A percentile compares a stretch with the other conserved stretches of the same genome.
phyloP scores from a whole-genome alignment of 2,329 filamentous ascomycete genomes.

The Paraphoma chrysanthemicola region DNA sequence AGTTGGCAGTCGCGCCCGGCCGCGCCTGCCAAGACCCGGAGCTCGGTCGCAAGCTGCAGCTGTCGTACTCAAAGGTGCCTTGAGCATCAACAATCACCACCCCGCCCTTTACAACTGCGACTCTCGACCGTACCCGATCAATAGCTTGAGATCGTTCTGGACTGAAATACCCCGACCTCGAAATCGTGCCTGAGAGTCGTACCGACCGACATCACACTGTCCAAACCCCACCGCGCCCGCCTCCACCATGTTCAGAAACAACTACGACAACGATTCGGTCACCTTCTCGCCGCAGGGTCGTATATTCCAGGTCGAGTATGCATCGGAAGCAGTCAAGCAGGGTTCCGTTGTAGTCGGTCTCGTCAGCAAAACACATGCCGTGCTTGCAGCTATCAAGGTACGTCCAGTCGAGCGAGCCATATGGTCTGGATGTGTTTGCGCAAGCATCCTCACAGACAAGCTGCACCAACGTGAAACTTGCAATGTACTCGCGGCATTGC shows the following conservation, averaged over 20 bases:
- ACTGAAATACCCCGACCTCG: background rate
- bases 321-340: constrained; percentile 97
- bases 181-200: background rate
- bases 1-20: constrained; percentile 14
- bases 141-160: background rate
- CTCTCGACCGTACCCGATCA: background rate
- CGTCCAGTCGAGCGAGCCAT: constrained; percentile 6
- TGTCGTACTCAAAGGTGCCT: constrained; percentile 39
- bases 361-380: constrained; percentile 96
- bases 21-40: constrained; percentile 21
- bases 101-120: constrained; percentile 5
- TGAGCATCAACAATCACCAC: constrained; percentile 24
- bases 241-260: constrained; percentile 94
- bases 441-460: background rate
- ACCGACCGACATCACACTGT: constrained; percentile 3
- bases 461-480: background rate
- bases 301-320: constrained; percentile 99
- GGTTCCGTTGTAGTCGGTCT: constrained; percentile 97
- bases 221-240: constrained; percentile 20
- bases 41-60: constrained; percentile 15
- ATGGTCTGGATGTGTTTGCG: background rate
- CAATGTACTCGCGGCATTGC: background rate
- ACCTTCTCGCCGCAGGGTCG: constrained; percentile 99
- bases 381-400: constrained; percentile 96
- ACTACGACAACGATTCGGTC: constrained; percentile 99